These are phyloP conservation scores for Eucalyptus marginata DNA, from an alignment of 345 rosid species.

Conservation along the genomic window DNA sequence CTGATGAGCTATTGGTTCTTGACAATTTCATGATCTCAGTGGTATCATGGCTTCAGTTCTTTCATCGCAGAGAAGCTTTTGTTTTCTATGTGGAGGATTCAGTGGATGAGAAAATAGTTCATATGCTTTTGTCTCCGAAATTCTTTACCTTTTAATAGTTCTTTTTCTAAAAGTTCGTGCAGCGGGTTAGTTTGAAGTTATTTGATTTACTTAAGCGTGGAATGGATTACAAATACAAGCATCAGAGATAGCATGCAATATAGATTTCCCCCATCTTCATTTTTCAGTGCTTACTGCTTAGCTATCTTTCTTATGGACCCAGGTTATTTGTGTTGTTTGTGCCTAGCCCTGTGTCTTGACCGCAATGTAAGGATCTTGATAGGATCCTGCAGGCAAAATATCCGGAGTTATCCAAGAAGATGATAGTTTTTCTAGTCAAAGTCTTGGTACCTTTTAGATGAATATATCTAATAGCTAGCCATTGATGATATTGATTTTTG, in stretches of 20 bases:
- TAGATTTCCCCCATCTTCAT: not conserved
- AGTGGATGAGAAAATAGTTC: not conserved
- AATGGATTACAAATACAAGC: not conserved
- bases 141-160: not conserved
- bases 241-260: not conserved
- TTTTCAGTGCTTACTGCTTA: not conserved
- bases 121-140: not conserved
- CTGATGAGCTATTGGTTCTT: not conserved
- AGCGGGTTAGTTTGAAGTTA: not conserved
- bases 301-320: not conserved
- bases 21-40: not conserved
- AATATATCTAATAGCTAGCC: not conserved
- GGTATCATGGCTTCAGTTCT: not conserved
- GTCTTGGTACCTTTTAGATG: not conserved
- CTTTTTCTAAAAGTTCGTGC: not conserved
- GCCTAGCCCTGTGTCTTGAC: not conserved
- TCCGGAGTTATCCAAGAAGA: not conserved
- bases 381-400: not conserved
- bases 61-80: not conserved
- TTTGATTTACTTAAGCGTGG: not conserved
- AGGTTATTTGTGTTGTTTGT: not conserved
- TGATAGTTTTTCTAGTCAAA: not conserved
- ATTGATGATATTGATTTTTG: not conserved
- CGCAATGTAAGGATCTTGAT: not conserved
- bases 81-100: not conserved